Conservation (phyloP, 352 stramenopile genomes). For the Peronospora farinosa region DNA sequence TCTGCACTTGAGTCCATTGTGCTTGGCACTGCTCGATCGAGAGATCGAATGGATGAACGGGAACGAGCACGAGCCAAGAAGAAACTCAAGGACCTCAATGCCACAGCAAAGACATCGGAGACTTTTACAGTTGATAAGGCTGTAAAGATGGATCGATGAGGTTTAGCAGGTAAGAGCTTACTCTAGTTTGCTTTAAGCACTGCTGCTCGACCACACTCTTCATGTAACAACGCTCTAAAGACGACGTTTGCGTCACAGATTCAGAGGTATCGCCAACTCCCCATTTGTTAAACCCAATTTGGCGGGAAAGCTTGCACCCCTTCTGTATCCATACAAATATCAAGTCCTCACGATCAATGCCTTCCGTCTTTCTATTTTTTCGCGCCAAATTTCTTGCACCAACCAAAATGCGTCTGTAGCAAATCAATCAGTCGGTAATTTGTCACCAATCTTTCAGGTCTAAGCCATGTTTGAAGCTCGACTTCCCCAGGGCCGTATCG, state of each 20-base stretch:
- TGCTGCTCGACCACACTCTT: neutral
- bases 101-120: neutral
- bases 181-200: slow-evolving; percentile 18
- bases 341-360: neutral
- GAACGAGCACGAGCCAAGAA: slow-evolving; percentile 22
- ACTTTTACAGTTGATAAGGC: neutral
- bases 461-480: slow-evolving; percentile 97
- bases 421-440: slow-evolving; percentile 37
- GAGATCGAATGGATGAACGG: slow-evolving; percentile 23
- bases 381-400: slow-evolving; percentile 24
- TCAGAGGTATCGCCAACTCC: neutral
- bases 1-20: slow-evolving; percentile 18
- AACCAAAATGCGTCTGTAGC: slow-evolving; percentile 10
- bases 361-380: slow-evolving; percentile 18
- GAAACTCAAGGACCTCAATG: slow-evolving; percentile 19
- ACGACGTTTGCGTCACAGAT: slow-evolving; percentile 11
- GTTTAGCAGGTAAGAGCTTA: slow-evolving; percentile 10
- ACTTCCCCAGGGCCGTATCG: slow-evolving; percentile 92
- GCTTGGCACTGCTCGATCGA: slow-evolving; percentile 22
- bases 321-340: slow-evolving; percentile 12
- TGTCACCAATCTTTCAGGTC: slow-evolving; percentile 9
- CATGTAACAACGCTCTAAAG: neutral
- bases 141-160: no score
- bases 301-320: slow-evolving; percentile 21
- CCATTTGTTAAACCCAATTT: slow-evolving; percentile 23